These are phyloP conservation scores for Apiospora kogelbergensis DNA, from an alignment of 2,329 filamentous ascomycete species.

Conservation along the genomic window DNA sequence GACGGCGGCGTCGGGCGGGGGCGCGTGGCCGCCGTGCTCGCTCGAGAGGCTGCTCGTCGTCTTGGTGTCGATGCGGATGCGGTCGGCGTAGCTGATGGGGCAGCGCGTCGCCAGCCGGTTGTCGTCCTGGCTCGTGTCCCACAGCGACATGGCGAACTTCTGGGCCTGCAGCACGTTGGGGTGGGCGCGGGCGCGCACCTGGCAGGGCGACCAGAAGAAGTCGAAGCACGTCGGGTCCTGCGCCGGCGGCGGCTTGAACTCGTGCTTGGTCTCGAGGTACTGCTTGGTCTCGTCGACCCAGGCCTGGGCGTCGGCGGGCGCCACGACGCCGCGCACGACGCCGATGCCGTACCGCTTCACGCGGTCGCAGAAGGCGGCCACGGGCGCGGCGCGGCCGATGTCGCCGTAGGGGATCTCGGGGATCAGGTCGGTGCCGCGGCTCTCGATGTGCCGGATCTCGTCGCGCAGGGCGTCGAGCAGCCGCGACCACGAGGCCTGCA, in stretches of 20 bases:
- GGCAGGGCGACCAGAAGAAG: slow-evolving; percentile 72
- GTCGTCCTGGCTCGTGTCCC: slow-evolving; percentile 57
- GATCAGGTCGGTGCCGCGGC: slow-evolving; percentile 51
- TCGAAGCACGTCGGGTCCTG: slow-evolving; percentile 70
- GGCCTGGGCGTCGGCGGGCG: slow-evolving; percentile 52
- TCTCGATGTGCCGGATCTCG: slow-evolving; percentile 53
- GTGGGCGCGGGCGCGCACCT: slow-evolving; percentile 67
- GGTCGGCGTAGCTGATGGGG: slow-evolving; percentile 68
- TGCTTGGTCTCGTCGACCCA: slow-evolving; percentile 60
- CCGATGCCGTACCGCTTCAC: slow-evolving; percentile 64
- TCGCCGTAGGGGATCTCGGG: slow-evolving; percentile 56
- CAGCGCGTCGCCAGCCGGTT: slow-evolving; percentile 56
- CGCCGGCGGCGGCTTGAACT: slow-evolving; percentile 54
- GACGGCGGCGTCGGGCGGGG: slow-evolving; percentile 27
- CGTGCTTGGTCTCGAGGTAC: slow-evolving; percentile 53
- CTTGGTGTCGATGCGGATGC: slow-evolving; percentile 64
- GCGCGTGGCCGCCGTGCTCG: slow-evolving; percentile 26
- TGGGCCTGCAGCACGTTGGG: slow-evolving; percentile 63
- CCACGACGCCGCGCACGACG: slow-evolving; percentile 64
- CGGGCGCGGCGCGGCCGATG: slow-evolving; percentile 46
- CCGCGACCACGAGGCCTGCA: slow-evolving; percentile 56
- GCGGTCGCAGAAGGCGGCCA: slow-evolving; percentile 55
- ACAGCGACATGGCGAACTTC: slow-evolving; percentile 65
- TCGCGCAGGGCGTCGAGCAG: slow-evolving; percentile 50
- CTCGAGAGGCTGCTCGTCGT: slow-evolving; percentile 36